Evolutionary conservation across 345 rosid genomes (phyloP).

Genomic region (Ailanthus altissimus): DNA sequence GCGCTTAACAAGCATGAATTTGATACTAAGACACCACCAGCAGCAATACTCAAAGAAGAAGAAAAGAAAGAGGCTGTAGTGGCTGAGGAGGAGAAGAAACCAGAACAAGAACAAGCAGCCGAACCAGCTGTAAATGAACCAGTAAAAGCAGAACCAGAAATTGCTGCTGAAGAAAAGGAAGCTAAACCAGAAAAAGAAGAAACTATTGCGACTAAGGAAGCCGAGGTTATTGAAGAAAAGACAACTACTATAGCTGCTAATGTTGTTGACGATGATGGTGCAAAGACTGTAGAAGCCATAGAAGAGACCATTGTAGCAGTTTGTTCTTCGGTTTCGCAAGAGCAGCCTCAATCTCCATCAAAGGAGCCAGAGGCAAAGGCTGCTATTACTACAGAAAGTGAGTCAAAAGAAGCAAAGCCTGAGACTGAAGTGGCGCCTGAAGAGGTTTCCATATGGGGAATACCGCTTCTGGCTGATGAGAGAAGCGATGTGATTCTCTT

Average conservation of each 20-base stretch:
- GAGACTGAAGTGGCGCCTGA: slow-evolving; percentile 28
- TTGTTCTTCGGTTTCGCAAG: slow-evolving; percentile 23
- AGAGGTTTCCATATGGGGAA: slow-evolving; percentile 77
- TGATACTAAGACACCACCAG: not conserved
- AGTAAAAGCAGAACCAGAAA: not conserved
- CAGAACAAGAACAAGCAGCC: not conserved
- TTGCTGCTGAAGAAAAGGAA: not conserved
- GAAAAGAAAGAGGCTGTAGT: slow-evolving; percentile 1
- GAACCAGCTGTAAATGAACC: not conserved
- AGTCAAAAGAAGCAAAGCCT: not conserved
- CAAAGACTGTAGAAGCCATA: slow-evolving; percentile 83
- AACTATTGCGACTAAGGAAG: slow-evolving; percentile 6
- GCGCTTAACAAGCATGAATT: slow-evolving; percentile 37
- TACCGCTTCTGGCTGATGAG: slow-evolving; percentile 66
- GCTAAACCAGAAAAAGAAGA: not conserved
- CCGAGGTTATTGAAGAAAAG: slow-evolving; percentile 40
- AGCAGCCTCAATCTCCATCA: slow-evolving; percentile 12
- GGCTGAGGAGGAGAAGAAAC: slow-evolving; percentile 12
- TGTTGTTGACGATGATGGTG: slow-evolving; percentile 63
- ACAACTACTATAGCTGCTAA: slow-evolving; percentile 31
- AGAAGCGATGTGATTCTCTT: slow-evolving; percentile 76
- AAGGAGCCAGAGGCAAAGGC: slow-evolving; percentile 4
- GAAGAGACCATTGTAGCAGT: slow-evolving; percentile 79
- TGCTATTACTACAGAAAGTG: not conserved
- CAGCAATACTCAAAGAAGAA: slow-evolving; percentile 9